Percentiles rank a stretch among this genome's conserved stretches.
These are phyloP conservation scores for Polytolypa hystricis DNA, from an alignment of 2,329 filamentous ascomycete species.

Conservation along the genomic window DNA sequence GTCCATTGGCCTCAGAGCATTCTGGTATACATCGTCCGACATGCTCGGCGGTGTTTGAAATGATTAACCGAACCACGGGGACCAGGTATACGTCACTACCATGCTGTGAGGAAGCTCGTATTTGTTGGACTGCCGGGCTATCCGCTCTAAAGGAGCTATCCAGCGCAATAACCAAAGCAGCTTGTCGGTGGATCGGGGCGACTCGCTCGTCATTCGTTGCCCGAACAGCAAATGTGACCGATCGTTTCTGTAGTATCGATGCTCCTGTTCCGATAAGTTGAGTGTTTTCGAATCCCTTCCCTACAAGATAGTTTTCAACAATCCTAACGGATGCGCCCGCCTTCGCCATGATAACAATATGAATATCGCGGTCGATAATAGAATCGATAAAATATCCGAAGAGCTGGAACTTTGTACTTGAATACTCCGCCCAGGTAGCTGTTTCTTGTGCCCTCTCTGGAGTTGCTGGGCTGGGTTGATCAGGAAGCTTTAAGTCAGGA, in stretches of 20 bases:
- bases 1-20: slow-evolving; percentile 21
- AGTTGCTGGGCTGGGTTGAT: slow-evolving; percentile 25
- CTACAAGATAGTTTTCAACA: slow-evolving; percentile 32
- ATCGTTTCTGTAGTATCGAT: slow-evolving; percentile 25
- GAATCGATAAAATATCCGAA: slow-evolving; percentile 32
- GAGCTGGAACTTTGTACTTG: slow-evolving; percentile 36
- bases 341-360: slow-evolving; percentile 30
- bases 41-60: slow-evolving; percentile 38
- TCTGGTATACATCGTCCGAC: slow-evolving; percentile 33
- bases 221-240: slow-evolving; percentile 27
- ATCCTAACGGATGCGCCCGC: slow-evolving; percentile 26
- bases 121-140: slow-evolving; percentile 16
- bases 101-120: slow-evolving; percentile 3
- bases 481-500: slow-evolving; percentile 33
- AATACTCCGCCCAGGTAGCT: slow-evolving; percentile 37
- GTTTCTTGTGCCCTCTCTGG: slow-evolving; percentile 26
- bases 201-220: slow-evolving; percentile 20
- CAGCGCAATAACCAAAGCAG: slow-evolving; percentile 33
- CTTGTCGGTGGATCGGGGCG: slow-evolving; percentile 23
- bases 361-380: slow-evolving; percentile 24
- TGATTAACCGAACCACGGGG: slow-evolving; percentile 34
- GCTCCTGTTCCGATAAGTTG: slow-evolving; percentile 23
- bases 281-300: slow-evolving; percentile 26
- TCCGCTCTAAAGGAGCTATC: slow-evolving; percentile 33
- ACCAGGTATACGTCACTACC: slow-evolving; percentile 25